Evolutionary conservation across 768 basidiomycete species (phyloP), one percentile per base, ranked within the genome.

Genomic region (Leccinum truebloodii): DNA sequence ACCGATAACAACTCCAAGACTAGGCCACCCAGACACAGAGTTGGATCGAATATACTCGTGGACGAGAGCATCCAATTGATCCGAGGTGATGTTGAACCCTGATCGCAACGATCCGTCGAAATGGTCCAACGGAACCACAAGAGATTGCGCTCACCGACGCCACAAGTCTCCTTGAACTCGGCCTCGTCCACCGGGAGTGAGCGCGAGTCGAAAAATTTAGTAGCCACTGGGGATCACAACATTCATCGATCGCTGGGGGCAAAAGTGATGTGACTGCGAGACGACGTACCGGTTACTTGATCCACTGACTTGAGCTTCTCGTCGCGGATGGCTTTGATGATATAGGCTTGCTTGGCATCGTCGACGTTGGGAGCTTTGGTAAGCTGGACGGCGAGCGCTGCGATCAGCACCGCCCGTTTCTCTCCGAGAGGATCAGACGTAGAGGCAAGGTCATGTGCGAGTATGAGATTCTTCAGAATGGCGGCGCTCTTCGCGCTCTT

Each of bases 31-130:
- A 49, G 85, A 58, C 60, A 84, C 73, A 34, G 80, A 66, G 65
- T 81, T 86, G 6, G 82, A 75, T 59, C 78, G 68, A 57, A 94
- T 75, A 74, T 90, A 88, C 24, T 80, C 75, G 30, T 77, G 76
- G 53, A 92, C 84, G 22, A 81, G 75, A 1, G 70, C 69, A 14
- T 81, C 74, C 9, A 98, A 77, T 61, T 92, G 84, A 49, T 81
- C 83, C 0, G 85, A 64, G 0, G 89, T 85, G 59, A 98, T 89
- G 58, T 79, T 84, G 74, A 95, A 90, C 16, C 92, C 95, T 98
- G 30, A 59, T 62, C 20, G 7, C 46, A 20, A 55, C 30, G n/a
- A 28, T 59, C 41, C n/a, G 63, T 53, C 55, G n/a, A 30, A 48
- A 44, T 57, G 32, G 49, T 44, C 35, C 52, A 41, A n/a, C 41